Evolutionary conservation across 306 rosid species (phyloP).

Genomic region (Myrica gale): DNA sequence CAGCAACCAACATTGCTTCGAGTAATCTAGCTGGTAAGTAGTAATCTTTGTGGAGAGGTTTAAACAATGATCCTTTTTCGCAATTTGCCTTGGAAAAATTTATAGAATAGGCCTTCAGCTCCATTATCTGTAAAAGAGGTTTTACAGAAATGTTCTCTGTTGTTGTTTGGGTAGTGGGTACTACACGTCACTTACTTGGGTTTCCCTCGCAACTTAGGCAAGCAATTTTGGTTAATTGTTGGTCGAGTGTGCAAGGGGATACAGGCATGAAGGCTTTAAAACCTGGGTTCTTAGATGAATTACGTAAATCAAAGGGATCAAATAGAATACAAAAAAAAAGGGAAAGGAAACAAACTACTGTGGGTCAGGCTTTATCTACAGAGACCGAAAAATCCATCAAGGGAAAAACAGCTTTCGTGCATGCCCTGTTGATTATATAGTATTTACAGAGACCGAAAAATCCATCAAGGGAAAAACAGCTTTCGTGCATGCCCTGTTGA

Average conservation of each 20-base stretch:
- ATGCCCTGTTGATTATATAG: background rate
- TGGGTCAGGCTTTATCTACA: background rate
- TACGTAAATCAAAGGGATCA: background rate
- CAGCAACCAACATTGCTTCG: background rate
- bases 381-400: slow-evolving; percentile 4
- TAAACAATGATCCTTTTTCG: background rate
- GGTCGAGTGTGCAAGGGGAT: background rate
- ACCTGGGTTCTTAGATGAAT: background rate
- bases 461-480: background rate
- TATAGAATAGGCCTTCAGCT: background rate
- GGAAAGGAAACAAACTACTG: background rate
- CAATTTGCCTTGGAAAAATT: background rate
- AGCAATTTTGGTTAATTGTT: background rate
- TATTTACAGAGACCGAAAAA: slow-evolving; percentile 1
- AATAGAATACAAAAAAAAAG: background rate
- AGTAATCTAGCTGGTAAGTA: background rate
- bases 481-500: background rate
- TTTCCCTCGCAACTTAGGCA: background rate
- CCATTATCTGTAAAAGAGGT: background rate
- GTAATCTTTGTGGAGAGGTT: background rate
- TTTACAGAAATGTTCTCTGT: background rate
- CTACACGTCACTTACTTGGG: background rate
- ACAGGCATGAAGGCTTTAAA: background rate
- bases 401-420: background rate
- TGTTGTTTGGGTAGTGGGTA: background rate